Conservation (phyloP, 2,329 filamentous ascomycete genomes). For the Huntiella moniliformis region DNA sequence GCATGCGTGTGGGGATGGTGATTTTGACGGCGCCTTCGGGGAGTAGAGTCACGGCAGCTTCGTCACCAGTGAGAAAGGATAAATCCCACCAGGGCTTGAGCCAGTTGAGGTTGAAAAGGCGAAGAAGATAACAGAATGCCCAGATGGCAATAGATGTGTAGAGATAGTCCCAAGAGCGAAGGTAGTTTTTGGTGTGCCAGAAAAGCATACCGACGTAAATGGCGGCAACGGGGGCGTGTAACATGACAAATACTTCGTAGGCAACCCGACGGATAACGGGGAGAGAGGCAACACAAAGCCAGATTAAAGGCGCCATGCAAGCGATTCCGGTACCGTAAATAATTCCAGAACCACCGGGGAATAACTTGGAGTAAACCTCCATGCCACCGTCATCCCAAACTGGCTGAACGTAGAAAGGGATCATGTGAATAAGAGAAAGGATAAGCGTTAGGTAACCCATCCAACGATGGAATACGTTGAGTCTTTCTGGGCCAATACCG, state of each 20-base stretch:
- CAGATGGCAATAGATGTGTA: slow-evolving; percentile 67
- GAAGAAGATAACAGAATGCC: slow-evolving; percentile 51
- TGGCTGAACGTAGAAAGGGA: slow-evolving; percentile 80
- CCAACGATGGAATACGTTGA: slow-evolving; percentile 91
- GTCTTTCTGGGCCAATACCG: slow-evolving; percentile 75
- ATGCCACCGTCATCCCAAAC: slow-evolving; percentile 66
- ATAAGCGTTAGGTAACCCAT: slow-evolving; percentile 71
- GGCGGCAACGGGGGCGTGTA: slow-evolving; percentile 68
- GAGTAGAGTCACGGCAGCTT: slow-evolving; percentile 75
- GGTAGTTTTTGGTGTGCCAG: slow-evolving; percentile 89
- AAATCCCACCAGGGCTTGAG: slow-evolving; percentile 51
- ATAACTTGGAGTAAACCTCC: slow-evolving; percentile 49
- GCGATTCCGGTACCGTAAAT: slow-evolving; percentile 77
- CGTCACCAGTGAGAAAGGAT: slow-evolving; percentile 75
- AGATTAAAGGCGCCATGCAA: slow-evolving; percentile 59
- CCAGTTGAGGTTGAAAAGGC: slow-evolving; percentile 83
- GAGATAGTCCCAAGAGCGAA: slow-evolving; percentile 79
- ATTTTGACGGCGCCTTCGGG: slow-evolving; percentile 91
- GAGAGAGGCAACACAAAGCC: slow-evolving; percentile 72
- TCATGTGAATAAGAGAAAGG: slow-evolving; percentile 62
- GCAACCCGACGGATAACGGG: slow-evolving; percentile 56
- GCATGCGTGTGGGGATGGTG: slow-evolving; percentile 81
- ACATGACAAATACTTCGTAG: slow-evolving; percentile 69
- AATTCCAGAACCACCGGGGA: slow-evolving; percentile 43
- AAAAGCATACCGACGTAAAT: slow-evolving; percentile 72